phyloP scores from a whole-genome alignment of 225 moss, liverwort and hornwort genomes.

The Anthoceros angustus region DNA sequence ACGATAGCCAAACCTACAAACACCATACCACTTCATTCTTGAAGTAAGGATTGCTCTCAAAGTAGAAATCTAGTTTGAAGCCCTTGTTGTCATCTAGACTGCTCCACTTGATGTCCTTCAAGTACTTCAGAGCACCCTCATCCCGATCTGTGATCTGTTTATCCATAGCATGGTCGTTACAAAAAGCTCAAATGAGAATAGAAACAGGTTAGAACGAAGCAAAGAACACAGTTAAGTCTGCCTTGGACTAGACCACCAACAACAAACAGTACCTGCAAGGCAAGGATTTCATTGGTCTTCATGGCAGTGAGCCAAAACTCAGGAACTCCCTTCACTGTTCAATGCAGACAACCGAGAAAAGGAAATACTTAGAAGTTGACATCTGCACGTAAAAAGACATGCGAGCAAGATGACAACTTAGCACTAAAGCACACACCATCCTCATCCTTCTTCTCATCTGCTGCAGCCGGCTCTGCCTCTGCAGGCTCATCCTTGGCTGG shows the following conservation, averaged over 20 bases:
- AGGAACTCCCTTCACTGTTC: constrained; percentile 67
- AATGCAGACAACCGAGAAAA: background rate
- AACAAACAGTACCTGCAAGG: constrained; percentile 47
- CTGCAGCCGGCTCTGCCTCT: constrained; percentile 18
- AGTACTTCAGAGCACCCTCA: constrained; percentile 53
- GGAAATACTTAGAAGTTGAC: background rate
- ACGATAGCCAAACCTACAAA: background rate
- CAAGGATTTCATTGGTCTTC: constrained; percentile 87
- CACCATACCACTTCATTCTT: constrained; percentile 49
- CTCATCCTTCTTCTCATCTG: constrained; percentile 22
- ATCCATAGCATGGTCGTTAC: background rate
- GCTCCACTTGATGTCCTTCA: constrained; percentile 72
- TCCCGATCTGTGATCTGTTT: constrained; percentile 75
- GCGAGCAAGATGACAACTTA: background rate
- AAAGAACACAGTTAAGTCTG: no score
- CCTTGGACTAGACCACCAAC: background rate
- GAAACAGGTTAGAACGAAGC: no score
- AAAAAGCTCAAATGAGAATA: no score
- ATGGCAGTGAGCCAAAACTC: constrained; percentile 96
- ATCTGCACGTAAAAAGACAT: background rate
- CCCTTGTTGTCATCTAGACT: constrained; percentile 91
- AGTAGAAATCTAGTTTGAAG: constrained; percentile 79
- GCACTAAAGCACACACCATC: constrained; percentile 30
- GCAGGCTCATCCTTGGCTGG: constrained; percentile 29
- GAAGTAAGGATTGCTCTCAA: constrained; percentile 70